Evolutionary conservation across 164 flowering plant genomes (phyloP).

Genomic region (Magnolia sinica): DNA sequence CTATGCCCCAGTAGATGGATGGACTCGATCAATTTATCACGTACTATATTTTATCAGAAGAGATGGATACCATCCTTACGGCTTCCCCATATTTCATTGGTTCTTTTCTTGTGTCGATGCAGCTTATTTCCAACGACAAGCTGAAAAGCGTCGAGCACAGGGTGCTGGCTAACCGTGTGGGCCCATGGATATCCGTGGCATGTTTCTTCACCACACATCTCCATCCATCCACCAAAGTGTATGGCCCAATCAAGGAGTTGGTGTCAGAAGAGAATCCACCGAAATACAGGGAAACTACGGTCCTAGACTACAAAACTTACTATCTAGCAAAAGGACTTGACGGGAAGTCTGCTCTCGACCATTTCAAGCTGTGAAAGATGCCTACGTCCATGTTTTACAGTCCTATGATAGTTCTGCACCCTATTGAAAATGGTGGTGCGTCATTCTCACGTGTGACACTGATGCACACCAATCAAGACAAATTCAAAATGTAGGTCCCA

Average conservation of each 20-base stretch:
- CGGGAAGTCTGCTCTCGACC: slow-evolving; percentile 13
- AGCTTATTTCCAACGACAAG: slow-evolving; percentile 37
- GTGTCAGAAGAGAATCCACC: slow-evolving; percentile 34
- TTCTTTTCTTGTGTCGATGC: slow-evolving; percentile 3
- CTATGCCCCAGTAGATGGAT: too few relatives aligned
- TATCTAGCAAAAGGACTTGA: slow-evolving; percentile 22
- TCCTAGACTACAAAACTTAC: slow-evolving; percentile 15
- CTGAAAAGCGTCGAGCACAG: slow-evolving; percentile 36
- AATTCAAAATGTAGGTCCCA: too few relatives aligned
- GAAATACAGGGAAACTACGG: slow-evolving; percentile 27
- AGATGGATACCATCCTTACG: too few relatives aligned
- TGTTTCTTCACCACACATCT: slow-evolving; percentile 21
- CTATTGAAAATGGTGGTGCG: too few relatives aligned
- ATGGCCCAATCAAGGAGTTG: slow-evolving; percentile 45
- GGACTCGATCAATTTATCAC: too few relatives aligned
- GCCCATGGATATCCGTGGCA: slow-evolving; percentile 43
- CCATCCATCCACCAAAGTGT: slow-evolving; percentile 6
- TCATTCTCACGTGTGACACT: too few relatives aligned
- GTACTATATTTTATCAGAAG: too few relatives aligned
- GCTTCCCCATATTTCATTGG: background rate
- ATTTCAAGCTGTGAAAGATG: background rate
- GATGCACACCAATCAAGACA: too few relatives aligned
- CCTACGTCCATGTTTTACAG: too few relatives aligned
- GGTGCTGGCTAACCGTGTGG: slow-evolving; percentile 25
- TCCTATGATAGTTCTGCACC: too few relatives aligned